Conservation (phyloP, 305 asterid genomes). For the Lippia alba region DNA sequence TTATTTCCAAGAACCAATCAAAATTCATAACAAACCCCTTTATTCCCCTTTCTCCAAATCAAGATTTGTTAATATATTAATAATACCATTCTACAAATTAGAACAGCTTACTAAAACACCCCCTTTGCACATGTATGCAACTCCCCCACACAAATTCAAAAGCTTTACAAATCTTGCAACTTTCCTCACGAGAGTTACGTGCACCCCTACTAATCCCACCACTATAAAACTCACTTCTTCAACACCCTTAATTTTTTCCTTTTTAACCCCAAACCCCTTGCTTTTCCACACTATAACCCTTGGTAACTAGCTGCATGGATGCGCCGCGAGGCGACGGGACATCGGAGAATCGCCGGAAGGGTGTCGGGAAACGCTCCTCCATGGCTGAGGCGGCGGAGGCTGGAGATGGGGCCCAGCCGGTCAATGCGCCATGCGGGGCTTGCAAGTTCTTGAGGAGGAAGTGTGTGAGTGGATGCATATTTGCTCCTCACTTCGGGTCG, state of each 20-base stretch:
- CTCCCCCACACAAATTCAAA: conserved; percentile 36
- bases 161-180: conserved; percentile 51
- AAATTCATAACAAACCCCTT: neutral
- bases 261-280: conserved; percentile 8
- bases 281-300: neutral
- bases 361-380: conserved; percentile 35
- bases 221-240: conserved; percentile 43
- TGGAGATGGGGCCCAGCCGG: conserved; percentile 13
- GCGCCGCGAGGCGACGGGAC: conserved; percentile 45
- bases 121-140: conserved; percentile 81
- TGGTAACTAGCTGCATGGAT: conserved; percentile 53
- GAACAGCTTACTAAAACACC: conserved; percentile 42
- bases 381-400: conserved; percentile 17
- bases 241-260: conserved; percentile 16
- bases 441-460: conserved; percentile 96
- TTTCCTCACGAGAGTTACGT: conserved; percentile 74
- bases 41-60: neutral
- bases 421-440: conserved; percentile 79
- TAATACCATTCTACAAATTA: conserved; percentile 17
- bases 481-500: conserved; percentile 82
- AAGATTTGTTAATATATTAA: conserved; percentile 3
- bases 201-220: conserved; percentile 40
- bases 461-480: conserved; percentile 74
- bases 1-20: neutral
- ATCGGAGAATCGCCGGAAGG: conserved; percentile 45